Evolutionary conservation across 345 rosid genomes (phyloP).

Genomic region (Barbarea vulgaris): DNA sequence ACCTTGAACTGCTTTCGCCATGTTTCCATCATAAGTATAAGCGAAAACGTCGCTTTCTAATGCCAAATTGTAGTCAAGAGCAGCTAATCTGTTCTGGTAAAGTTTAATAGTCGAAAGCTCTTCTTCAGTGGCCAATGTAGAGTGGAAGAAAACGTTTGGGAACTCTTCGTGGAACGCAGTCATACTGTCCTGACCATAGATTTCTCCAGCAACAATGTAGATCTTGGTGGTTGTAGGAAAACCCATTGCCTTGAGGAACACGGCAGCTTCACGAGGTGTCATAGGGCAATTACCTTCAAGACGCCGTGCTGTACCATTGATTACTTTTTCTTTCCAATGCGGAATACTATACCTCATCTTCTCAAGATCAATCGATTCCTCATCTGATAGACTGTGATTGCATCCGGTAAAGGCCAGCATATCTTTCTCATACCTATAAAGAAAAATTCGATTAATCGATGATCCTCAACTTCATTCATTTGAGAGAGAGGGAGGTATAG

Average conservation of each 20-base stretch:
- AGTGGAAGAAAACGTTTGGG: conserved; percentile 57
- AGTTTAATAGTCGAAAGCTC: conserved; percentile 49
- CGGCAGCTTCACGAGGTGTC: conserved; percentile 71
- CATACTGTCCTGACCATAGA: conserved; percentile 60
- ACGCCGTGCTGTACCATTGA: conserved; percentile 49
- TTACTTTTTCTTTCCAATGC: conserved; percentile 69
- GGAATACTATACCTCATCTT: conserved; percentile 47
- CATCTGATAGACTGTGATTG: conserved; percentile 58
- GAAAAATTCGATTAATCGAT: neutral
- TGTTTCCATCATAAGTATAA: conserved; percentile 72
- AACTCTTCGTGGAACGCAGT: conserved; percentile 50
- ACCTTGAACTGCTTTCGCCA: conserved; percentile 82
- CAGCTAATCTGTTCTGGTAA: conserved; percentile 66
- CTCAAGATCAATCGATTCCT: conserved; percentile 50
- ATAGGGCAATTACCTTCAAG: conserved; percentile 64
- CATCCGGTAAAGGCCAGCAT: conserved; percentile 84
- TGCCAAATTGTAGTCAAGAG: conserved; percentile 68
- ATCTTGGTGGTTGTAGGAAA: conserved; percentile 60
- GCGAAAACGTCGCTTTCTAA: conserved; percentile 64
- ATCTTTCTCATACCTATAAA: conserved; percentile 75
- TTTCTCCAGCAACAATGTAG: conserved; percentile 71
- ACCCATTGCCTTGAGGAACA: conserved; percentile 73
- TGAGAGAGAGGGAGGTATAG: neutral
- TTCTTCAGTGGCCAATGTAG: conserved; percentile 53
- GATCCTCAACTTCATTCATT: neutral